Percentiles rank a stretch among this genome's conserved stretches.
Evolutionary conservation across 257 asterid species (phyloP).

Genomic region (Paraleonurus japonicus): DNA sequence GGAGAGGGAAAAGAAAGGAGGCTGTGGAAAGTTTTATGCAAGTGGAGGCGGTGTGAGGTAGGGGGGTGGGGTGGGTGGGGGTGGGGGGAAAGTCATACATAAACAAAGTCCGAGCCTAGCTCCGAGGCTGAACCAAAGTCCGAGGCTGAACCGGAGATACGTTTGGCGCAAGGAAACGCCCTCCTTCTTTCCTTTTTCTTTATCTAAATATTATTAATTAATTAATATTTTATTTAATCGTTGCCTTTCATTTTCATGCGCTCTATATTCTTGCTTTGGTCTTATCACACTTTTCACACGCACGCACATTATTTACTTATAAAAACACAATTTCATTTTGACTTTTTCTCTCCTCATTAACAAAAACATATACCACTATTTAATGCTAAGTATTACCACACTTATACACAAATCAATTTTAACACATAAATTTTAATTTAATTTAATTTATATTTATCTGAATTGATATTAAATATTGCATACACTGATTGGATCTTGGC

Average conservation of each 20-base stretch:
- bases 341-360: background rate
- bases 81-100: conserved; percentile 37
- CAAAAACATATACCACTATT: background rate
- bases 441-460: too few species aligned
- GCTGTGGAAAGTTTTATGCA: conserved; percentile 38
- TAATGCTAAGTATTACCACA: background rate
- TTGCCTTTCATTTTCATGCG: conserved; percentile 51
- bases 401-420: too few species aligned
- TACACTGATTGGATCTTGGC: too few species aligned
- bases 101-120: conserved; percentile 50
- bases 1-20: conserved; percentile 29
- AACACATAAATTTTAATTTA: too few species aligned
- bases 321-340: background rate
- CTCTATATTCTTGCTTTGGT: conserved; percentile 37
- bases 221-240: conserved; percentile 8
- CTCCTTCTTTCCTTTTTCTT: conserved; percentile 55
- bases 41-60: conserved; percentile 52
- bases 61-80: background rate
- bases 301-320: background rate
- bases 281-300: conserved; percentile 26
- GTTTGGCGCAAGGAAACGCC: conserved; percentile 72
- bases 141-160: conserved; percentile 54
- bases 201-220: background rate
- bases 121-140: conserved; percentile 43
- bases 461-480: too few species aligned